These are phyloP conservation scores for Gastroboletus turbinatus DNA, from an alignment of 1,284 basidiomycete genomes.

Conservation along the genomic window DNA sequence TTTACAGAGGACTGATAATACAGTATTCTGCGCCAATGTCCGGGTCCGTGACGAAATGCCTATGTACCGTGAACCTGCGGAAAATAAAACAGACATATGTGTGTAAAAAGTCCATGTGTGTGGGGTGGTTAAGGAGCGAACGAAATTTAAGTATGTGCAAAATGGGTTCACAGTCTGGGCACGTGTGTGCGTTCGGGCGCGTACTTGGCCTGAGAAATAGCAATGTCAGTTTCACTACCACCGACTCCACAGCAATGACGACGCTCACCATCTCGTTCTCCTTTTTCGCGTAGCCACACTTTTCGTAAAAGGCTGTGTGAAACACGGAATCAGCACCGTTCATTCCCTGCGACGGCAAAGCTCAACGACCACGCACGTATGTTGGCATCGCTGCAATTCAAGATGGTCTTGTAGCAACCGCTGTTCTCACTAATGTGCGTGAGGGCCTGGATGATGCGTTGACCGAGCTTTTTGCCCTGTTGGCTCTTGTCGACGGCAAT, in stretches of 20 bases:
- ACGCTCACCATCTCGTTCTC: conserved; percentile 82
- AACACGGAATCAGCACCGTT: conserved; percentile 13
- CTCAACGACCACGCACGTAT: conserved; percentile 65
- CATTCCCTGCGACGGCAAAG: conserved; percentile 8
- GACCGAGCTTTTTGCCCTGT: conserved; percentile 90
- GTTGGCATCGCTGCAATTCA: conserved; percentile 92
- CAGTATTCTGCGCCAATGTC: conserved; percentile 15
- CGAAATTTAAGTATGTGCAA: neutral
- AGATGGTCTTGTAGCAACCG: conserved; percentile 94
- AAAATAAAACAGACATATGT: conserved; percentile 4
- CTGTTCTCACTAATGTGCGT: conserved; percentile 73
- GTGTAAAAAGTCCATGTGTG: conserved; percentile 6
- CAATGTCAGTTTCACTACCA: conserved; percentile 2
- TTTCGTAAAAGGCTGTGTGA: conserved; percentile 87
- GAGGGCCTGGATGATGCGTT: conserved; percentile 84
- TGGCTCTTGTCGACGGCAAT: conserved; percentile 87
- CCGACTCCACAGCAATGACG: neutral
- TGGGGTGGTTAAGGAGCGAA: neutral
- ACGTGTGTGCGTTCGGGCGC: conserved; percentile 42
- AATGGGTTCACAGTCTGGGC: conserved; percentile 36
- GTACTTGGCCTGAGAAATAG: conserved; percentile 50
- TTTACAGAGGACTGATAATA: conserved; percentile 17
- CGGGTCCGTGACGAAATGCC: conserved; percentile 2
- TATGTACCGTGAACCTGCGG: conserved; percentile 8
- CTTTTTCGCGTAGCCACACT: conserved; percentile 89